Conservation (phyloP, 441 rosid species). For the Erodium moschatum region DNA sequence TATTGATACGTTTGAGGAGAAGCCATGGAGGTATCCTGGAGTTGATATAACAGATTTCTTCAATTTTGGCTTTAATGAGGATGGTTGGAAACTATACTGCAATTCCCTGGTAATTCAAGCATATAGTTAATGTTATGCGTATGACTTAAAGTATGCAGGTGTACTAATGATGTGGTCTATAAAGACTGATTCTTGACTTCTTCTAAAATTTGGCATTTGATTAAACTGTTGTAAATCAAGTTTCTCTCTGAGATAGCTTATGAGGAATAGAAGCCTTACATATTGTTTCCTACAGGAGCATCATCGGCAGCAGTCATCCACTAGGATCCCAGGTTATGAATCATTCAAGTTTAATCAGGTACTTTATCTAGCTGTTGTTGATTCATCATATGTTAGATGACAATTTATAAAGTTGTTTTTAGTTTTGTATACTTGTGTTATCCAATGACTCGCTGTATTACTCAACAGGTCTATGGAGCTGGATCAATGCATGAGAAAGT, state of each 20-base stretch:
- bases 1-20: conserved; percentile 38
- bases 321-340: conserved; percentile 20
- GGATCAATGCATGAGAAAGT: conserved; percentile 17
- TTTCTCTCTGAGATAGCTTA: conserved; percentile 9
- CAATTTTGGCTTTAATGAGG: conserved; percentile 47
- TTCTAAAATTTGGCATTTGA: background rate
- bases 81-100: conserved; percentile 49
- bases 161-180: background rate
- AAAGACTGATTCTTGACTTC: background rate
- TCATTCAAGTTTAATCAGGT: conserved; percentile 27
- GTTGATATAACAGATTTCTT: conserved; percentile 42
- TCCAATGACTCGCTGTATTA: conserved; percentile 7
- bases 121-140: background rate
- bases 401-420: conserved; percentile 7
- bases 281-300: conserved; percentile 27
- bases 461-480: conserved; percentile 24
- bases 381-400: conserved; percentile 11
- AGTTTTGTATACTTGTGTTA: background rate
- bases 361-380: conserved; percentile 9
- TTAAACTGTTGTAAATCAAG: background rate
- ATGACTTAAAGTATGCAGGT: background rate
- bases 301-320: conserved; percentile 20
- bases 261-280: conserved; percentile 6
- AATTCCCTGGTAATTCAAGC: conserved; percentile 34
- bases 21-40: conserved; percentile 43